Evolutionary conservation across 2,329 filamentous ascomycete species (phyloP), one percentile per base, ranked within the genome.

Genomic region (Colletotrichum sp.): DNA sequence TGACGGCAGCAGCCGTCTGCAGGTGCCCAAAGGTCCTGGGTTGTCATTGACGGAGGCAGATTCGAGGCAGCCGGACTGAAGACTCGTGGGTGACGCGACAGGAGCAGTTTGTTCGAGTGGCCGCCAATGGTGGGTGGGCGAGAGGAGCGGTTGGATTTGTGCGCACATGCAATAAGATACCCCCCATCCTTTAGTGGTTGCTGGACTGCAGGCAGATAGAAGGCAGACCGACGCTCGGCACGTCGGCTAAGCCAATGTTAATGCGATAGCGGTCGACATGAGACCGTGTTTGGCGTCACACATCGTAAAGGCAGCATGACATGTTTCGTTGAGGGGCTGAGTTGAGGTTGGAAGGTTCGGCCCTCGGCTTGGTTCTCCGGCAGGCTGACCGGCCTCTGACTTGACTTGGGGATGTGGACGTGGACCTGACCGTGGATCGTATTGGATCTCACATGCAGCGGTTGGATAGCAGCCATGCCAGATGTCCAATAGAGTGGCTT

Each of bases 361-460:
- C 52, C 70, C 36, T 66, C 52, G 68, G 48, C 61, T 32, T 74
- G 68, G 67, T 34, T 32, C n/a, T n/a, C 27, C 36, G 22, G 28
- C 28, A 68, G 70, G 71, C 32, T 48, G 66, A 66, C 64, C n/a
- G 25, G 25, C 25, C 43, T 55, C 27, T 55, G 39, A 27, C 13
- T 12, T 30, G 65, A 39, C 36, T 15, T 39, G 30, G 34, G 55
- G 15, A n/a, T 30, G 34, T 22, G n/a, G 30, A 39, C 25, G 55
- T 43, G 30, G 36, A 64, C 62, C 56, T 70, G 34, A 36, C 10
- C 67, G 58, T 62, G 67, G 73, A 68, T 75, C 70, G 69, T 73
- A 66, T 67, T 73, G 64, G 73, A 75, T 75, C 73, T 75, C 69
- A 75, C 69, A 67, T 75, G 73, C 73, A 68, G 73, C 73, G 52